Base-by-base conservation (phyloP, 805 yeast species). In the Monosporozyma siamensis region DNA sequence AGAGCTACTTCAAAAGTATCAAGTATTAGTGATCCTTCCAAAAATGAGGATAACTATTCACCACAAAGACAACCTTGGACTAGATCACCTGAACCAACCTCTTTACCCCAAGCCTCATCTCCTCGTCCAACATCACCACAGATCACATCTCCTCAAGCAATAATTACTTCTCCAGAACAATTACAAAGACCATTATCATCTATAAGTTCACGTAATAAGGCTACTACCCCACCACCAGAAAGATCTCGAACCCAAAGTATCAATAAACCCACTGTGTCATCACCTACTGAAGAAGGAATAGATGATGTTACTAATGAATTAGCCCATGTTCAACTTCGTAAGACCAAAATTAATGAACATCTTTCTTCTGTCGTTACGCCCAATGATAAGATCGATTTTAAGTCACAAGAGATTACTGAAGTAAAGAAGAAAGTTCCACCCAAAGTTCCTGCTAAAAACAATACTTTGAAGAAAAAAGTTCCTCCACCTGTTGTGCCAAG, bases 401-500 rank as follows among this genome's bases (percentile, higher is more conserved):
- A 31, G n/a, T 31, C 18, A 11, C 17, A 31, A 18, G 18, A 31
- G n/a, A n/a, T 11, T n/a, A 10, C 10, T 11, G 35, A 26, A 25
- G 23, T 11, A 30, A 44, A 38, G 38, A 44, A 30, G 24, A 31
- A 31, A n/a, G 24, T 32, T 15, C 40, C 21, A 4, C 40, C 31
- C 37, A 38, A 34, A 25, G 40, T 38, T 26, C 18, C 41, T 11
- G 21, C 41, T 7, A 14, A 45, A 38, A 26, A 25, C 9, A 8
- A 44, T 18, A 15, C 23, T 18, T 31, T 31, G 23, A 31, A 31
- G 23, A 31, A 42, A 14, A 41, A 31, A 12, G 10, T 31, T 9
- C 35, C 31, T 9, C 48, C 51, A 12, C 53, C 58, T 17, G 39
- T 44, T 4, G 47, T 52, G n/a, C 55, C 56, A 12, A 42, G 23